Conservation (phyloP, 176 grass and related monocot genomes). For the Miscanthus lutarioriparius region DNA sequence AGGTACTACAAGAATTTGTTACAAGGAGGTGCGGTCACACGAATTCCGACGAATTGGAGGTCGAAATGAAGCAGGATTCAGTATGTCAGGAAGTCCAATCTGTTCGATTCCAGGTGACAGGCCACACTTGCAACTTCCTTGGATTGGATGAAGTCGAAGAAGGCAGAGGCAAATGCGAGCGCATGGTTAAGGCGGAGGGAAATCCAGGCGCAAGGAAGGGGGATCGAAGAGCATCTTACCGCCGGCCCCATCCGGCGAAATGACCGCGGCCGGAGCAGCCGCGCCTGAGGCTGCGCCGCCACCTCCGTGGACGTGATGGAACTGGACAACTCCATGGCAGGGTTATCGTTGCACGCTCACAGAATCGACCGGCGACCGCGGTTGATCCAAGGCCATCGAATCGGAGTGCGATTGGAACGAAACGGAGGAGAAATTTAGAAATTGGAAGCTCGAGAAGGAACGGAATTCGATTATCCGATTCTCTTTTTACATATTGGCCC, state of each 20-base stretch:
- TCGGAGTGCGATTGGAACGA: neutral
- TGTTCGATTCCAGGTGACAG: neutral
- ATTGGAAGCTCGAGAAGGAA: neutral
- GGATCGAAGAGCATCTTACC: slow-evolving; percentile 24
- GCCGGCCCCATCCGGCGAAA: neutral
- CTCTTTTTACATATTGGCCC: neutral
- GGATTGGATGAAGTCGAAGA: neutral
- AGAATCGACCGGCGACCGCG: neutral
- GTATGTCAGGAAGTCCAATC: neutral
- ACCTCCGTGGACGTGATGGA: slow-evolving; percentile 1
- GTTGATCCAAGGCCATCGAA: neutral
- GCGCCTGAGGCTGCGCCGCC: slow-evolving; percentile 21
- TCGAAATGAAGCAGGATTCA: neutral
- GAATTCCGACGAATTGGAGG: neutral
- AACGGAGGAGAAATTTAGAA: neutral
- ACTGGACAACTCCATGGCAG: slow-evolving; percentile 33
- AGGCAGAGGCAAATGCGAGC: neutral
- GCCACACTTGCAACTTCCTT: neutral
- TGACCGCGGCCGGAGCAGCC: slow-evolving; percentile 31
- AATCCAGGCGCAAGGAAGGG: neutral
- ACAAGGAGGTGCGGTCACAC: too few relatives aligned
- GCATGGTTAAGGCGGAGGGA: neutral
- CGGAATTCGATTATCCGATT: neutral
- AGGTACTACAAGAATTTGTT: neutral
- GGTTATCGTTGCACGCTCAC: neutral